phyloP scores from a whole-genome alignment of 345 rosid genomes.

The Rhodamnia rubescens region DNA sequence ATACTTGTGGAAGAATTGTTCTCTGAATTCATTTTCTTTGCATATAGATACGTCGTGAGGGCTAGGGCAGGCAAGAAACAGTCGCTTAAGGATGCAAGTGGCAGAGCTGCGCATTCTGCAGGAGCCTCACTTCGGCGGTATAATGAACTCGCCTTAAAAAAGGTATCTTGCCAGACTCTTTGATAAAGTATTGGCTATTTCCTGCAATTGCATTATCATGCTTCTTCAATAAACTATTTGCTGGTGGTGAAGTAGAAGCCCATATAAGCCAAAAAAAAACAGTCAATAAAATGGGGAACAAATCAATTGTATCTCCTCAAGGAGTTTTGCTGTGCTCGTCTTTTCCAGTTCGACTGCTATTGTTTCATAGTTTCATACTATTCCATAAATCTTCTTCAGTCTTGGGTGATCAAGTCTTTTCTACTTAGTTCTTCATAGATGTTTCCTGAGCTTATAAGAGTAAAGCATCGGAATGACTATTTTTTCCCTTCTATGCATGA shows the following conservation, averaged over 20 bases:
- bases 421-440: background rate
- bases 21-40: background rate
- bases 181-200: background rate
- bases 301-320: background rate
- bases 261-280: background rate
- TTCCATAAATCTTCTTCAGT: background rate
- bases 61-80: conserved; percentile 98
- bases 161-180: conserved; percentile 30
- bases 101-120: conserved; percentile 81
- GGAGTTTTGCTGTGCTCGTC: background rate
- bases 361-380: background rate
- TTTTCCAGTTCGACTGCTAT: background rate
- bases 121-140: conserved; percentile 96
- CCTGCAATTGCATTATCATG: background rate
- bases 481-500: background rate
- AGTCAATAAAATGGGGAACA: background rate
- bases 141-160: conserved; percentile 84
- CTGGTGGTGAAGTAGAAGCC: background rate
- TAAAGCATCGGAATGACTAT: background rate
- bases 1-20: background rate
- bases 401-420: background rate
- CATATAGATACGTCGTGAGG: conserved; percentile 77
- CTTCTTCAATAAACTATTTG: background rate
- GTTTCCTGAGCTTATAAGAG: background rate
- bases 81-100: conserved; percentile 82